phyloP scores from a whole-genome alignment of 2,329 filamentous ascomycete genomes.

The Aureobasidium vineae region DNA sequence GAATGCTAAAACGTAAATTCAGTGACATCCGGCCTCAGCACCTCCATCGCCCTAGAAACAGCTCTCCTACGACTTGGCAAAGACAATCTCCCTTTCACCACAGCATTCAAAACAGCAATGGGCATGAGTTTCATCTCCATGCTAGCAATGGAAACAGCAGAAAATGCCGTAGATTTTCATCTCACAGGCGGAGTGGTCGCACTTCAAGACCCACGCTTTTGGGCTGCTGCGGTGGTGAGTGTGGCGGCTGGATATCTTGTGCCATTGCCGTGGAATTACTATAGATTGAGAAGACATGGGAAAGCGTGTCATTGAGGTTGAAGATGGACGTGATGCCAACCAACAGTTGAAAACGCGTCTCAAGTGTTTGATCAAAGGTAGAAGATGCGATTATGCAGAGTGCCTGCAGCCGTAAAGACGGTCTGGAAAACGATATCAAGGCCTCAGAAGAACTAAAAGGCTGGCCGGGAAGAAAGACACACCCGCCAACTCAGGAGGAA shows the following conservation, averaged over 20 bases:
- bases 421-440: no score
- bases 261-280: conserved; percentile 7
- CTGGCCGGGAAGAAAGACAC: not conserved
- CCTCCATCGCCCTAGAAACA: not conserved
- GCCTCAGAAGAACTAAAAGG: no score
- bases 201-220: not conserved
- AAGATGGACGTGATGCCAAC: no score
- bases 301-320: not conserved
- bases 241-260: not conserved
- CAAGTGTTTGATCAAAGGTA: not conserved
- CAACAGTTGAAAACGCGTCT: not conserved
- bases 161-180: conserved; percentile 1
- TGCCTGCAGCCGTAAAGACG: no score
- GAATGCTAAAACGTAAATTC: not conserved
- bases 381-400: not conserved
- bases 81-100: not conserved
- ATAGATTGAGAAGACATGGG: not conserved
- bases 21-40: conserved; percentile 2
- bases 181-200: conserved; percentile 5
- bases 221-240: conserved; percentile 2
- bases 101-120: conserved; percentile 15
- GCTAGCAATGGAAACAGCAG: conserved; percentile 6
- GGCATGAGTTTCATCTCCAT: conserved; percentile 16
- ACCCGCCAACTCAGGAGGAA: not conserved
- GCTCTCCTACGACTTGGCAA: not conserved